Base-by-base conservation (phyloP, 1,284 basidiomycete genomes). In the Peniophora sp. region DNA sequence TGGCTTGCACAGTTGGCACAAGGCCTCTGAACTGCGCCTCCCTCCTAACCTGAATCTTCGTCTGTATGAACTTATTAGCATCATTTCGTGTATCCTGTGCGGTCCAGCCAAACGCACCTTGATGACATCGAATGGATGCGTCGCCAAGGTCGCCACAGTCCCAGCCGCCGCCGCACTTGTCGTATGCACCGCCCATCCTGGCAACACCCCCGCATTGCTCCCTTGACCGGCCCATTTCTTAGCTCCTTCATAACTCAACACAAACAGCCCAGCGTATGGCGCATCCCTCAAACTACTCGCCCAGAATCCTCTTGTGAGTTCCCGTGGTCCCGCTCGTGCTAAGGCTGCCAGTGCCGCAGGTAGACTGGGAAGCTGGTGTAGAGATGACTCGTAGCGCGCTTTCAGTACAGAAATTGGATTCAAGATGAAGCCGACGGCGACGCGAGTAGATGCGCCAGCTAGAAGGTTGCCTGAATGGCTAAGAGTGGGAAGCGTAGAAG, bases 321-420 rank as follows among this genome's bases (percentile, higher is more conserved):
- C 94, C 34, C 81, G 77, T 2, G 91, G 79, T 0, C 96, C 94
- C 45, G 78, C 78, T 9, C 79, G 79, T 3, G 79, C 67, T 20
- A 97, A 79, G 1, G 80, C 74, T 3, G 70, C 53, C 51, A 91
- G 67, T 0, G 89, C 86, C 41, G 76, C 72, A 9, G 72, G 63
- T 17, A 95, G 68, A 41, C 80, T 85, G 10, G 44, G 44, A 5
- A 45, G 20, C 23, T n/a, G 22, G 23, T 45, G 44, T 45, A 45
- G 23, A 10, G 38, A 41, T 5, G 88, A 94, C 80, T 99, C 96
- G 57, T 89, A 97, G 12, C 96, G 80, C 20, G 96, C 92, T 69
- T 99, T 99, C 52, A 99, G 71, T 12, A 99, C 85, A 0, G 96
- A 92, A 58, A 99, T 85, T 0, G 96, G 97, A 63, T 96, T 98